A percentile compares a stretch with the other conserved stretches of the same genome.
These are phyloP conservation scores for Aspergillus indologenus DNA, from an alignment of 495 filamentous ascomycete genomes.

Conservation along the genomic window DNA sequence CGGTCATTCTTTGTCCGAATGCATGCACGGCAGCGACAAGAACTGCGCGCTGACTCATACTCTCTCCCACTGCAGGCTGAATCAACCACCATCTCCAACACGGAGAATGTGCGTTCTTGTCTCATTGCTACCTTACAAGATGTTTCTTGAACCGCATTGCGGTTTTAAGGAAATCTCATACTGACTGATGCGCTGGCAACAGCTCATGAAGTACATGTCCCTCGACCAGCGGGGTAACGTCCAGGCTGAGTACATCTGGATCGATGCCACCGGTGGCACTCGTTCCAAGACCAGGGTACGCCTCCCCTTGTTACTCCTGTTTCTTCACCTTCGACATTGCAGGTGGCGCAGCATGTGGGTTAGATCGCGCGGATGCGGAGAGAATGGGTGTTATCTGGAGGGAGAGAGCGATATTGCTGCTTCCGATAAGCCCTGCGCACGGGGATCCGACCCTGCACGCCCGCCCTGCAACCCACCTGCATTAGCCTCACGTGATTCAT, in stretches of 20 bases:
- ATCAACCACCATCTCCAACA: slow-evolving; percentile 63
- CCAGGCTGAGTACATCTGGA: slow-evolving; percentile 98
- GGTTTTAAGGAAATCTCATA: slow-evolving; percentile 38
- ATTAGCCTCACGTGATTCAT: slow-evolving; percentile 32
- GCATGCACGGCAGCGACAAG: not conserved
- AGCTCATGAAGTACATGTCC: slow-evolving; percentile 89
- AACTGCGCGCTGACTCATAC: slow-evolving; percentile 9
- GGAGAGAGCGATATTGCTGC: not conserved
- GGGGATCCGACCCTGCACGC: slow-evolving; percentile 23
- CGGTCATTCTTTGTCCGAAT: not conserved
- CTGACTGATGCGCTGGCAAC: slow-evolving; percentile 36
- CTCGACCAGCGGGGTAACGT: slow-evolving; percentile 83
- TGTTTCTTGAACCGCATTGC: slow-evolving; percentile 36
- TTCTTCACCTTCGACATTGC: not conserved
- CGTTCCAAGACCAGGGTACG: slow-evolving; percentile 93
- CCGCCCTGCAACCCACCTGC: slow-evolving; percentile 30
- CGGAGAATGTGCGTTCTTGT: slow-evolving; percentile 60
- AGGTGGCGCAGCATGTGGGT: not conserved
- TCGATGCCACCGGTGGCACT: slow-evolving; percentile 72
- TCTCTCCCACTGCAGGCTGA: slow-evolving; percentile 37
- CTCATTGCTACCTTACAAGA: slow-evolving; percentile 24
- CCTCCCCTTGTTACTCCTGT: slow-evolving; percentile 11
- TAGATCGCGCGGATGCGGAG: not conserved
- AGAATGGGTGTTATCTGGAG: slow-evolving; percentile 10
- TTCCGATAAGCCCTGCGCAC: slow-evolving; percentile 34